Evolutionary conservation across 73 alveolate genomes (phyloP), one percentile per base, ranked within the genome.

Genomic region (Paramecium primaurelia): DNA sequence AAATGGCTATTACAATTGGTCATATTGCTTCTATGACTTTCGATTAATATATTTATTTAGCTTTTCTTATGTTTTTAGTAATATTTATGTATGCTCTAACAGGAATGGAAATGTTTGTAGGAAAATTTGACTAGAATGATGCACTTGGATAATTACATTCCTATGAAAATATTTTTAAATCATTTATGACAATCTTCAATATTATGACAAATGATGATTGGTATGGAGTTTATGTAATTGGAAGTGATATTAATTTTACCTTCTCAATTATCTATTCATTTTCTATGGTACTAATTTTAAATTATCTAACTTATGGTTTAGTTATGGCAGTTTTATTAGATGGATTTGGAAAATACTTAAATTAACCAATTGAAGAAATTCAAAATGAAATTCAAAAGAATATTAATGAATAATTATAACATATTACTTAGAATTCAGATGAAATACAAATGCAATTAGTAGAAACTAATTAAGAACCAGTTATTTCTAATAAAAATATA

Each of bases 151-250:
- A 80, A 80, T 44, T 80, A 49, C 71, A 80, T 49, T 80, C 91
- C 6, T 80, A 32, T 80, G 91, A 80, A 32, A 42, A 80, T 45
- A 34, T 44, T 12, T 80, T 80, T 80, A 80, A 80, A 80, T 34
- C 91, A n/a, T 80, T 42, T 20, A 42, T 80, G 75, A 80, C 91
- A 10, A 42, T 80, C n/a, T 80, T 80, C 49, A 80, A 80, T 47
- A 80, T 80, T 44, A 80, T 80, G 91, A 45, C 91, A 26, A 42
- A 80, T 47, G 91, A 49, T 45, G 91, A 80, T 80, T 80, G 91
- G 91, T 80, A 80, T 80, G 91, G 91, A 14, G 75, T 80, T n/a
- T 49, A 32, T 11, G 75, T 45, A 22, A 42, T 80, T 32, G 91
- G 77, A 45, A 25, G 64, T 45, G 77, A 42, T 25, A 80, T 49